Percentiles rank a stretch among this genome's conserved stretches.
phyloP scores from a whole-genome alignment of 805 yeast species.

The Peterozyma toletana region DNA sequence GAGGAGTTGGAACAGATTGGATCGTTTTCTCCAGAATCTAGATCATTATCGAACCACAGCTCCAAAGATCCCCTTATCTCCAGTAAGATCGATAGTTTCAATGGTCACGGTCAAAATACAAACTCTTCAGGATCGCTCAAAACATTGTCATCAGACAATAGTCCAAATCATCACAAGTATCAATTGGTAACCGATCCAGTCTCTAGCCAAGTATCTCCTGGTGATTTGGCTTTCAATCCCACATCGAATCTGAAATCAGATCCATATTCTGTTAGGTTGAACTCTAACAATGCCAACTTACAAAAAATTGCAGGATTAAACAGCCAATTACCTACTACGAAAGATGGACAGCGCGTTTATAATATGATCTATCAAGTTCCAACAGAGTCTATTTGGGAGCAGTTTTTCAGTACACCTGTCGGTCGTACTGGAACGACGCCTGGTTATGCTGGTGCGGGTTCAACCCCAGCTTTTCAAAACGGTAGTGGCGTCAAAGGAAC shows the following conservation, averaged over 20 bases:
- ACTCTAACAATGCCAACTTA: constrained; percentile 5
- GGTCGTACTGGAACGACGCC: not conserved
- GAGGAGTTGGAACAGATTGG: constrained; percentile 33
- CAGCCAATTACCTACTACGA: constrained; percentile 11
- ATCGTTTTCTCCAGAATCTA: constrained; percentile 9
- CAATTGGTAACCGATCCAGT: too few relatives aligned
- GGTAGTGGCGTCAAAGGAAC: not conserved
- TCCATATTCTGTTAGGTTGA: not conserved
- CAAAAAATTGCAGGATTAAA: not conserved
- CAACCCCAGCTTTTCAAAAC: not conserved
- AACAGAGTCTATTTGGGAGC: constrained; percentile 65
- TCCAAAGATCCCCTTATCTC: too few relatives aligned
- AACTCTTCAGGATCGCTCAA: not conserved
- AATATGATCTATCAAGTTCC: constrained; percentile 60
- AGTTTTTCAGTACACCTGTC: constrained; percentile 29
- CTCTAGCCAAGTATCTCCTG: too few relatives aligned
- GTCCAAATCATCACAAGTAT: not conserved
- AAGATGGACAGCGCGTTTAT: constrained; percentile 49
- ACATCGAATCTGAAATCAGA: not conserved
- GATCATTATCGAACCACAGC: not conserved
- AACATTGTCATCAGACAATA: not conserved
- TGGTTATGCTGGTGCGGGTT: not conserved
- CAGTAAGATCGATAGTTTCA: not conserved
- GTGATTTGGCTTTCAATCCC: too few relatives aligned
- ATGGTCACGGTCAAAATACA: not conserved